Evolutionary conservation across 139 green algal genomes (phyloP).

Genomic region (Micractinium conductrix): DNA sequence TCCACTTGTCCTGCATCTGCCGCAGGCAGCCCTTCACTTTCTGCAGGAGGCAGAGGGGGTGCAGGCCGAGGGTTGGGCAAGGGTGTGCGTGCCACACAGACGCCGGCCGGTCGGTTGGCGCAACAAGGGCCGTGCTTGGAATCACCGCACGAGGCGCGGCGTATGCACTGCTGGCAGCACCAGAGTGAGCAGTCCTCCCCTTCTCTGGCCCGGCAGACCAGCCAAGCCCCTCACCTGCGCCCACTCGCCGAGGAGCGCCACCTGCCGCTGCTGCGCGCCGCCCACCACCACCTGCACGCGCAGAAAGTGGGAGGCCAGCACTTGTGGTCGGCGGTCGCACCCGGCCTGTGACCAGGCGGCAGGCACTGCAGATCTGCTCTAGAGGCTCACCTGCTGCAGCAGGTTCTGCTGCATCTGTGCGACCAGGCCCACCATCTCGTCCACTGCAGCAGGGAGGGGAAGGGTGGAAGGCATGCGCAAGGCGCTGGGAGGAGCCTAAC

Average conservation of each 20-base stretch:
- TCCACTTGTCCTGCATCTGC: conserved; percentile 25
- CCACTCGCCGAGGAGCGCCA: conserved; percentile 1
- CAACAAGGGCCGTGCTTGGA: background rate
- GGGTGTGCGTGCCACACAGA: too few species aligned
- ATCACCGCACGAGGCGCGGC: too few species aligned
- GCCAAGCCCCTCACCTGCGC: background rate
- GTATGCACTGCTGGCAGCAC: background rate
- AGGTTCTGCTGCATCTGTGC: background rate
- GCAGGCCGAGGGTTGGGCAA: background rate
- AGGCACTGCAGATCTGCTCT: conserved; percentile 7
- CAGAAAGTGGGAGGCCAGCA: background rate
- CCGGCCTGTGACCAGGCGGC: too few species aligned
- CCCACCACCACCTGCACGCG: background rate
- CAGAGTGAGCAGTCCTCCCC: background rate
- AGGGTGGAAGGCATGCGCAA: too few species aligned
- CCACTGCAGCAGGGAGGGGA: background rate
- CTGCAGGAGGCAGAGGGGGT: background rate
- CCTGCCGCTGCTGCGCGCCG: background rate
- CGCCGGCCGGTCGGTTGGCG: background rate
- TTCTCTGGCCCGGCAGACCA: background rate
- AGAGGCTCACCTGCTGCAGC: background rate
- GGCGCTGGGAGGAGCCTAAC: too few species aligned
- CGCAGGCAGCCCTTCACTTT: background rate
- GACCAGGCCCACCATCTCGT: background rate
- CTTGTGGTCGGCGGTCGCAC: too few species aligned